phyloP scores from a whole-genome alignment of 2,329 filamentous ascomycete genomes.

The Fusarium tanahbumbuense region DNA sequence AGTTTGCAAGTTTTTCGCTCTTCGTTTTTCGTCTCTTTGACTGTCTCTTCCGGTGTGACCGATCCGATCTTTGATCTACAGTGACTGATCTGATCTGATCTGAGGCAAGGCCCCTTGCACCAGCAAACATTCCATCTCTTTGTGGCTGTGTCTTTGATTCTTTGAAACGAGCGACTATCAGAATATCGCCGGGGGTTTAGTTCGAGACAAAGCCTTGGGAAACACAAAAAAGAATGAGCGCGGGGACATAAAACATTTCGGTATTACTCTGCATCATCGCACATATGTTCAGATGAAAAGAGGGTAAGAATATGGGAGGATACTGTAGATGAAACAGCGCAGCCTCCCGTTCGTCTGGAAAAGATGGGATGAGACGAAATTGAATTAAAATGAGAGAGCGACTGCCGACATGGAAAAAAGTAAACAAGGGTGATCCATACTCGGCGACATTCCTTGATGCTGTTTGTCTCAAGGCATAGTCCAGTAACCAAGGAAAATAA shows the following conservation, averaged over 20 bases:
- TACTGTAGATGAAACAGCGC: constrained; percentile 34
- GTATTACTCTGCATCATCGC: background rate
- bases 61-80: constrained; percentile 28
- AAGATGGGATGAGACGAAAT: background rate
- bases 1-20: constrained; percentile 8
- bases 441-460: constrained; percentile 11
- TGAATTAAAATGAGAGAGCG: background rate
- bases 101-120: constrained; percentile 3
- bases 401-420: constrained; percentile 12
- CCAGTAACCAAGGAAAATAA: background rate
- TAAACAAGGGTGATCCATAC: constrained; percentile 3
- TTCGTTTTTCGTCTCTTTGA: background rate
- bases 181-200: background rate
- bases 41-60: constrained; percentile 1
- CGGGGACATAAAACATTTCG: background rate
- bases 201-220: background rate
- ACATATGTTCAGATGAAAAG: constrained; percentile 11
- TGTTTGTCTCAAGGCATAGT: background rate
- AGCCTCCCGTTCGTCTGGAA: constrained; percentile 9
- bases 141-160: constrained; percentile 13
- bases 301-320: background rate
- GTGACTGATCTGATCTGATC: constrained; percentile 18
- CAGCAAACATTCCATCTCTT: constrained; percentile 21
- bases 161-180: background rate
- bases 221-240: background rate